Percentiles rank a stretch among this genome's conserved stretches.
phyloP scores from a whole-genome alignment of 2,329 filamentous ascomycete species.

The Neonectria faginata region DNA sequence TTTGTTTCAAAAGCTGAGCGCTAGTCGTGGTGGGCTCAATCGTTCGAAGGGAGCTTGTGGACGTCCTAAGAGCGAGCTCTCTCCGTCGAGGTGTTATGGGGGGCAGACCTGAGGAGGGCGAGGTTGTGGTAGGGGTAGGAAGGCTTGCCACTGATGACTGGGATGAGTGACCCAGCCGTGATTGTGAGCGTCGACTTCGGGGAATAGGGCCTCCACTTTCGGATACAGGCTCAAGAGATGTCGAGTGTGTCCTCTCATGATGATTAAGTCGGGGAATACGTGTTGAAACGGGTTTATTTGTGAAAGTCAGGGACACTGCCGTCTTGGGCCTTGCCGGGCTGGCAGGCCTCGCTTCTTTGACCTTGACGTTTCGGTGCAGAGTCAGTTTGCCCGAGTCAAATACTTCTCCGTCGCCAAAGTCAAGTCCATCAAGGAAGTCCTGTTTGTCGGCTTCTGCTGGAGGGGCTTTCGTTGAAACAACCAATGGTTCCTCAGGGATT shows the following conservation, averaged over 20 bases:
- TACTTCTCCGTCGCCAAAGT: constrained; percentile 84
- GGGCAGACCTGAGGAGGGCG: constrained; percentile 64
- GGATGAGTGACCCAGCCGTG: constrained; percentile 74
- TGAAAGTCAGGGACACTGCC: constrained; percentile 90
- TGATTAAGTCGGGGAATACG: constrained; percentile 82
- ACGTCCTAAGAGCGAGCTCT: constrained; percentile 67
- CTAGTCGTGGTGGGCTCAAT: constrained; percentile 73
- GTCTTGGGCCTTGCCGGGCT: constrained; percentile 80
- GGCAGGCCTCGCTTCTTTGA: constrained; percentile 76
- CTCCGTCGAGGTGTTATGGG: constrained; percentile 73
- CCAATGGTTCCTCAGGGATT: constrained; percentile 53
- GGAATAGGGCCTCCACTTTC: constrained; percentile 83
- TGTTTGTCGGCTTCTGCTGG: constrained; percentile 66
- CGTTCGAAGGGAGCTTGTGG: constrained; percentile 64
- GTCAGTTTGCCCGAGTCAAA: constrained; percentile 85
- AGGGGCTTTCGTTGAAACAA: constrained; percentile 48
- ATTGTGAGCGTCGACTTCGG: constrained; percentile 71
- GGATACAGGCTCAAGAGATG: constrained; percentile 88
- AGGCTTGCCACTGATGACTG: constrained; percentile 77
- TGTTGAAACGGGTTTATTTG: constrained; percentile 77
- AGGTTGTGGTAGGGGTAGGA: constrained; percentile 69
- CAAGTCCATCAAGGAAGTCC: constrained; percentile 87
- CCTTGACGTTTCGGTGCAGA: constrained; percentile 90
- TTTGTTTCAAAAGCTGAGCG: constrained; percentile 73
- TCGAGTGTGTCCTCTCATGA: constrained; percentile 77